These are phyloP conservation scores for Salix purpurea DNA, from an alignment of 345 rosid species.

Conservation along the genomic window DNA sequence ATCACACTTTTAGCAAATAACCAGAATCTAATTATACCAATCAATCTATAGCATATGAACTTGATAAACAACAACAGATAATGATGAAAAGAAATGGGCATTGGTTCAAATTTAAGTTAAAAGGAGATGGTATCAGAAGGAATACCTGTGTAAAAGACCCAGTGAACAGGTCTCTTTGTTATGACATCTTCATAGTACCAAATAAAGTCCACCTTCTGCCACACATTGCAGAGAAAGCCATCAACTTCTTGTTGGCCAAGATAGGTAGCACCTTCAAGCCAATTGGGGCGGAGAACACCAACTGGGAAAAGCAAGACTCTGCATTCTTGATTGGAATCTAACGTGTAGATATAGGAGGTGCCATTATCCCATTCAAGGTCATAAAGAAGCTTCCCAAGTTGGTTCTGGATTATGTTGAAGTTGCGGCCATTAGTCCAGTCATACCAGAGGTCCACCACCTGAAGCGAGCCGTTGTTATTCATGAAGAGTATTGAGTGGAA, in stretches of 20 bases:
- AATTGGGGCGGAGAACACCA: constrained; percentile 50
- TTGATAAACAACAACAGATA: neutral
- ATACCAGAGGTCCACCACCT: constrained; percentile 62
- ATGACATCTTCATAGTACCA: constrained; percentile 59
- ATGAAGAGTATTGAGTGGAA: constrained; percentile 56
- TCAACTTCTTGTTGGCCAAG: constrained; percentile 43
- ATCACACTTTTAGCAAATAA: too few relatives aligned
- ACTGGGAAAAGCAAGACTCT: constrained; percentile 41
- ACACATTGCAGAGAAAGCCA: constrained; percentile 55
- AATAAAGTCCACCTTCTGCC: constrained; percentile 65
- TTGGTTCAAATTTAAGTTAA: too few relatives aligned
- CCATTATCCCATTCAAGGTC: constrained; percentile 71
- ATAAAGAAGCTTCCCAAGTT: constrained; percentile 47
- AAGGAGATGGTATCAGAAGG: neutral
- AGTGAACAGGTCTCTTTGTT: constrained; percentile 60
- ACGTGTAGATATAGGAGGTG: constrained; percentile 46
- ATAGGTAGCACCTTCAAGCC: constrained; percentile 60
- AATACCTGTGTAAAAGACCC: constrained; percentile 53
- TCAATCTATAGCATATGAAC: too few relatives aligned
- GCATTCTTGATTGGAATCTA: constrained; percentile 41
- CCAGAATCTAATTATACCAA: too few relatives aligned
- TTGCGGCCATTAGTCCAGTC: constrained; percentile 65
- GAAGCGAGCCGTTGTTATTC: constrained; percentile 55
- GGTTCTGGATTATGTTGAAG: constrained; percentile 63
- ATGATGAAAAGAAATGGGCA: neutral